Percentiles rank a stretch among this genome's conserved stretches.
Evolutionary conservation across 306 rosid genomes (phyloP).

Genomic region (Prunus mira): DNA sequence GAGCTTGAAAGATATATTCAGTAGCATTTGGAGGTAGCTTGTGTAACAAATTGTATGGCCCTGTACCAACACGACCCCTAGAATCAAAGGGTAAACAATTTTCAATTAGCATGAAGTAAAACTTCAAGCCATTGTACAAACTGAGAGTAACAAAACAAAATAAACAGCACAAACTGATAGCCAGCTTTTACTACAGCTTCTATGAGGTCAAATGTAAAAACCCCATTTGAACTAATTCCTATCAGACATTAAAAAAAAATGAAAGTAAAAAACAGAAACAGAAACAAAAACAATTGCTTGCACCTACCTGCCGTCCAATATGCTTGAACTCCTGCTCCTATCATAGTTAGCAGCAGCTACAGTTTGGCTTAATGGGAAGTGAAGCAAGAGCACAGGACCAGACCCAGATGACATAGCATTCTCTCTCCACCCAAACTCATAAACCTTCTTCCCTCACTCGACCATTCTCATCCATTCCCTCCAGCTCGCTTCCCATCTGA

Average conservation of each 20-base stretch:
- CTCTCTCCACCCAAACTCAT: conserved; percentile 42
- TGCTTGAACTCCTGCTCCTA: conserved; percentile 26
- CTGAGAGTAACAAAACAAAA: conserved; percentile 3
- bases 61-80: conserved; percentile 45
- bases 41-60: conserved; percentile 41
- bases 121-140: conserved; percentile 6
- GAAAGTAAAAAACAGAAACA: neutral
- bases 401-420: conserved; percentile 41
- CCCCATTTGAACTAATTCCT: neutral
- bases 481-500: conserved; percentile 21
- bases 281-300: neutral
- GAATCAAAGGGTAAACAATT: neutral
- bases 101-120: neutral
- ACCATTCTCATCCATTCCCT: conserved; percentile 1
- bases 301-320: conserved; percentile 46
- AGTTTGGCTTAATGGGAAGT: conserved; percentile 45
- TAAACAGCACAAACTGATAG: conserved; percentile 3
- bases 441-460: conserved; percentile 1
- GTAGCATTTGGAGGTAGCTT: conserved; percentile 61
- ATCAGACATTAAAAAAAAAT: neutral
- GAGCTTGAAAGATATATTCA: conserved; percentile 62
- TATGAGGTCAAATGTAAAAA: neutral
- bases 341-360: conserved; percentile 5
- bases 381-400: conserved; percentile 64
- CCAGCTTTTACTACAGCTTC: neutral